Evolutionary conservation across 78 protist genomes (phyloP), one percentile per base, ranked within the genome.

Genomic region (Emiliania huxleyi): DNA sequence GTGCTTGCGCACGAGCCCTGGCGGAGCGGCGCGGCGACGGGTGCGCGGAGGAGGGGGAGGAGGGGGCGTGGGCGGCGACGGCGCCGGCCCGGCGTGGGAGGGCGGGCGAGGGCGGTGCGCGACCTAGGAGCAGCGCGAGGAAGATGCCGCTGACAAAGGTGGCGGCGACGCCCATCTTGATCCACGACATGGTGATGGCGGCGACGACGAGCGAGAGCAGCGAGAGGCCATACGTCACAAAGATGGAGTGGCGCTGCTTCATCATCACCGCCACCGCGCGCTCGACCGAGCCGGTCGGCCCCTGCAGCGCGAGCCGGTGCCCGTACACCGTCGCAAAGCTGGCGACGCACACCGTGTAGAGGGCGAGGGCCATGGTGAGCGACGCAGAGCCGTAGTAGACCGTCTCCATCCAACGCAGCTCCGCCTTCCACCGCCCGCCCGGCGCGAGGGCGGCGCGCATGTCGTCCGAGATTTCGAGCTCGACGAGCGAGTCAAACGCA

Each of bases 261-360:
- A 77, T 77, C 85, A 77, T 77, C 29, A 77, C 48, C 2, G 85
- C 85, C 29, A 77, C 85, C 44, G 85, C 85, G 4, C 46, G 44
- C 18, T 77, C 85, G 29, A 77, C 85, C 1, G 85, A 77, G 48
- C 85, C 85, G 0, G 85, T 77, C 1, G 85, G 85, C 33, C 85
- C 85, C 48, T 77, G 85, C 48, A 77, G 85, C 46, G 85, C 85
- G 29, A 77, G 85, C 1, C 85, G 85, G 85, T 77, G 85, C 29
- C 85, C 85, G 33, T 40, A 77, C 49, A 77, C 85, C 26, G 85
- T 77, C 33, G 85, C 85, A 21, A 77, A 77, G 22, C 35, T 22
- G 48, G 85, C 44, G 48, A 77, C n/a, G 48, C 85, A 77, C 35
- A 40, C 33, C 48, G 85, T 77, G 85, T 77, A 77, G 19, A 77